Percentiles rank a stretch among this genome's conserved stretches.
Conservation (phyloP, 2,329 filamentous ascomycete genomes). For the Penicillium nordicum region DNA sequence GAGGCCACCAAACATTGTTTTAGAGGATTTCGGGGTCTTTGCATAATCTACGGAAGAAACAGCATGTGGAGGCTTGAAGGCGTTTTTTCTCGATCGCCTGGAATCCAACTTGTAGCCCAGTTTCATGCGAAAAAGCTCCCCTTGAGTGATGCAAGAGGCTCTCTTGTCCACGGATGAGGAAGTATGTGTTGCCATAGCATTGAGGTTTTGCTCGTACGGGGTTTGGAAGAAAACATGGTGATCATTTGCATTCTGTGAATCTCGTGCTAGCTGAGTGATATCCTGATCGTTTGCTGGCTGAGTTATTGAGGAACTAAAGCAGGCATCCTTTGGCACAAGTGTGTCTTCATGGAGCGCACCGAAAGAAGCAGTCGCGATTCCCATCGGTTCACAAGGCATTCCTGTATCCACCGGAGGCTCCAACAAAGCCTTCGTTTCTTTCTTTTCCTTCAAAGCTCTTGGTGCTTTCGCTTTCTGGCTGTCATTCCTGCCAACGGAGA, state of each 20-base stretch:
- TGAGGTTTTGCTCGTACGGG: not conserved
- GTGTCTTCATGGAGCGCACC: not conserved
- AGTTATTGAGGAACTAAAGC: not conserved
- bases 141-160: not conserved
- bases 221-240: not conserved
- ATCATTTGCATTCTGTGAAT: not conserved
- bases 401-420: not conserved
- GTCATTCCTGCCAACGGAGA: not conserved
- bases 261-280: not conserved
- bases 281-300: not conserved
- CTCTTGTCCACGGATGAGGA: not conserved
- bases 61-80: not conserved
- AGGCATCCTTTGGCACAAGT: not conserved
- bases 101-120: not conserved
- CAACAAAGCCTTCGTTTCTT: not conserved
- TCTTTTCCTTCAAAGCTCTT: not conserved
- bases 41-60: not conserved
- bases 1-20: conserved; percentile 28
- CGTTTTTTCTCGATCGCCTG: not conserved
- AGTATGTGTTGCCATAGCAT: no score
- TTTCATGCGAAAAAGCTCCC: not conserved
- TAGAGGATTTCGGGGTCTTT: not conserved
- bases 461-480: not conserved
- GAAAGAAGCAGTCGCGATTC: not conserved
- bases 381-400: not conserved